These are phyloP conservation scores for Colletotrichum viniferum DNA, from an alignment of 2,329 filamentous ascomycete species.

Conservation along the genomic window DNA sequence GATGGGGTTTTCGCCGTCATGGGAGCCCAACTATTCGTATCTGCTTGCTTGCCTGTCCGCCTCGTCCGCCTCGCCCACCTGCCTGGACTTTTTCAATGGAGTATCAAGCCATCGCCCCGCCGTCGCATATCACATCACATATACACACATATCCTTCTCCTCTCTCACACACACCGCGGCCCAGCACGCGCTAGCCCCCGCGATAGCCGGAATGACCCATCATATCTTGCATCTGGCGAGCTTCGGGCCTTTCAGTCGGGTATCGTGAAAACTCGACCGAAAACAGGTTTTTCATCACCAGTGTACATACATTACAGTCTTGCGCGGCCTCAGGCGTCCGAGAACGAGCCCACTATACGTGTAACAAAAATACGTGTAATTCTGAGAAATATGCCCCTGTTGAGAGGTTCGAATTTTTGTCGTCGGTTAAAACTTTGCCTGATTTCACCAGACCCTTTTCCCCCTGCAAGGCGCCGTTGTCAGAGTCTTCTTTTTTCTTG, in stretches of 20 bases:
- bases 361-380: not conserved
- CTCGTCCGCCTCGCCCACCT: not conserved
- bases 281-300: not conserved
- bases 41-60: not conserved
- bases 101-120: not conserved
- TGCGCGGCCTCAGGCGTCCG: not conserved
- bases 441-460: not conserved
- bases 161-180: not conserved
- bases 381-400: not conserved
- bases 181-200: not conserved
- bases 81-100: not conserved
- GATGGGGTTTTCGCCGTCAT: not conserved
- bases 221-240: not conserved
- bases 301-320: not conserved
- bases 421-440: not conserved
- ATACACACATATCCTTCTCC: not conserved
- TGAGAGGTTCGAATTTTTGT: not conserved
- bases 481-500: not conserved
- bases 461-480: not conserved
- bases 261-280: not conserved
- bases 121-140: not conserved
- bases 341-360: not conserved
- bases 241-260: not conserved
- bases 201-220: conserved; percentile 1
- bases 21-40: not conserved